phyloP scores from a whole-genome alignment of 2,329 filamentous ascomycete genomes.

The Fusarium marasasianum region DNA sequence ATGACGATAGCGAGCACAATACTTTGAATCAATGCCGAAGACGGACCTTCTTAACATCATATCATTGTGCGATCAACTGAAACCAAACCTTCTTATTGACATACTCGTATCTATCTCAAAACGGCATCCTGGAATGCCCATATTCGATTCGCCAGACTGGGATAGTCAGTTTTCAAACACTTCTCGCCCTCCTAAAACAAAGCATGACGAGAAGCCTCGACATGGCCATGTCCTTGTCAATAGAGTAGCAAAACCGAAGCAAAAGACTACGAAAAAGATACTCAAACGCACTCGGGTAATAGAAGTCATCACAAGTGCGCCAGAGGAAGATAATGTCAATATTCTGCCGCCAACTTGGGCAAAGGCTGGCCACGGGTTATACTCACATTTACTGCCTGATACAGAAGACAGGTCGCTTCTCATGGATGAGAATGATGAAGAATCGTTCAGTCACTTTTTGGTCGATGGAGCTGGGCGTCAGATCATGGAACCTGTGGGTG shows the following conservation, averaged over 20 bases:
- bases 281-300: conserved; percentile 43
- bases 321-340: conserved; percentile 45
- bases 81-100: conserved; percentile 53
- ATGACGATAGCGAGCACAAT: conserved; percentile 48
- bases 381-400: conserved; percentile 51
- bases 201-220: conserved; percentile 38
- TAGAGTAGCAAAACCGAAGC: conserved; percentile 43
- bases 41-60: conserved; percentile 54
- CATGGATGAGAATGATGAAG: conserved; percentile 53
- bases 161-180: conserved; percentile 35
- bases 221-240: conserved; percentile 44
- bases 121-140: conserved; percentile 54
- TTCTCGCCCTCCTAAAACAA: conserved; percentile 23
- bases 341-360: conserved; percentile 53
- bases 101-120: conserved; percentile 55
- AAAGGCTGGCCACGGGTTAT: conserved; percentile 52
- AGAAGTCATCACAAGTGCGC: conserved; percentile 41
- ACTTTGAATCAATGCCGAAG: conserved; percentile 51
- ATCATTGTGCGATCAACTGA: conserved; percentile 53
- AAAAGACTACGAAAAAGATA: conserved; percentile 48
- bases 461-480: conserved; percentile 52
- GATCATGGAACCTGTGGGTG: conserved; percentile 45
- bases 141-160: conserved; percentile 56
- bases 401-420: conserved; percentile 50
- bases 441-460: conserved; percentile 56